Conservation (phyloP, 192 early-diverging fungal species). For the Coemansia sp. region DNA sequence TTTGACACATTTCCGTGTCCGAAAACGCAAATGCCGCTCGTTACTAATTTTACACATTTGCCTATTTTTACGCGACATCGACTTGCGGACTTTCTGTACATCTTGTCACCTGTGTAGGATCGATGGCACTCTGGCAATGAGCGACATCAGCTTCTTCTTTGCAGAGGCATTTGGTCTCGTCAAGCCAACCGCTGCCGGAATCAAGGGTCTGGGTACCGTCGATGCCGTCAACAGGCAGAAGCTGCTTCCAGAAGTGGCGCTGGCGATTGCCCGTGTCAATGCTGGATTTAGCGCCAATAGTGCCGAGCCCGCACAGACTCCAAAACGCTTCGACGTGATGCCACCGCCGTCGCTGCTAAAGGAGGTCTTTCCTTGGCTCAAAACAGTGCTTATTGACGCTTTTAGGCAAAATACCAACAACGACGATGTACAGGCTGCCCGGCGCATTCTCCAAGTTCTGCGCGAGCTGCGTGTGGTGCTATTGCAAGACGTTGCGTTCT, state of each 20-base stretch:
- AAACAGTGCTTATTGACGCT: slow-evolving; percentile 26
- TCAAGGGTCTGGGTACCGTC: slow-evolving; percentile 42
- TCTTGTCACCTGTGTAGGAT: slow-evolving; percentile 30
- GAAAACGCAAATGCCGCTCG: not conserved
- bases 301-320: slow-evolving; percentile 5
- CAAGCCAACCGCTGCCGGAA: slow-evolving; percentile 25
- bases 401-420: slow-evolving; percentile 39
- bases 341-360: slow-evolving; percentile 38
- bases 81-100: slow-evolving; percentile 10
- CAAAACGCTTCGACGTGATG: slow-evolving; percentile 28
- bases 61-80: not conserved
- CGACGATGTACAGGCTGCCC: slow-evolving; percentile 32
- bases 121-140: slow-evolving; percentile 30
- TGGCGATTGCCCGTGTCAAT: slow-evolving; percentile 30
- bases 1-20: not conserved
- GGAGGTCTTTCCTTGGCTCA: slow-evolving; percentile 49
- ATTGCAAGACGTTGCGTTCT: slow-evolving; percentile 43
- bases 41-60: slow-evolving; percentile 11
- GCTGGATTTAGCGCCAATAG: slow-evolving; percentile 26
- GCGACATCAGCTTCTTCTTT: slow-evolving; percentile 44
- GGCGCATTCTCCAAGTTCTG: slow-evolving; percentile 36
- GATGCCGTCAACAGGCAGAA: slow-evolving; percentile 16
- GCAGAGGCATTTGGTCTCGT: slow-evolving; percentile 39
- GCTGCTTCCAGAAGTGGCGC: slow-evolving; percentile 28
- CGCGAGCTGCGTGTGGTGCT: slow-evolving; percentile 46